Percentiles rank a stretch among this genome's conserved stretches.
phyloP scores from a whole-genome alignment of 306 rosid species.

The Echinosophora koreensis region DNA sequence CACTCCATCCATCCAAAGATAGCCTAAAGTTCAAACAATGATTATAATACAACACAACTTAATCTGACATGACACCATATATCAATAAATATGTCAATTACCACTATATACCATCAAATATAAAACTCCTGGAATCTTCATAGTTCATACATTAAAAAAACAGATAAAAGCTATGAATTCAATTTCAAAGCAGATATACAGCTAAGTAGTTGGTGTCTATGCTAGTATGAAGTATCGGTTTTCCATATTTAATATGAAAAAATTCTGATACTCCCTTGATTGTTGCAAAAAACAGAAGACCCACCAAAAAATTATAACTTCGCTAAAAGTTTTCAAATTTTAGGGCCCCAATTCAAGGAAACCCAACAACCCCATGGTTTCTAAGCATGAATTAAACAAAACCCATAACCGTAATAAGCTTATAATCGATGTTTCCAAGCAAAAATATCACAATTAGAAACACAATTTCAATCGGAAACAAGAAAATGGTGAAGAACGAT shows the following conservation, averaged over 20 bases:
- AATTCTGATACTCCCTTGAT: background rate
- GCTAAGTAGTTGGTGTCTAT: background rate
- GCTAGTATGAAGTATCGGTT: background rate
- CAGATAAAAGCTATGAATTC: slow-evolving; percentile 7
- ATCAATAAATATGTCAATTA: background rate
- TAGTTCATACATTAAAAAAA: background rate
- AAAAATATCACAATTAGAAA: slow-evolving; percentile 28
- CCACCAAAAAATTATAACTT: background rate
- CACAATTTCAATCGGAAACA: background rate
- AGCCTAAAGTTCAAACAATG: slow-evolving; percentile 2
- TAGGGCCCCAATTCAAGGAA: slow-evolving; percentile 32
- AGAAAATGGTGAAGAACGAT: background rate
- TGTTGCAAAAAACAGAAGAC: background rate
- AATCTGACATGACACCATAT: background rate
- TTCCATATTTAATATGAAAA: background rate
- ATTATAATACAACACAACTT: background rate
- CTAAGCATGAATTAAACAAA: slow-evolving; percentile 8
- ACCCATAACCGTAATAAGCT: background rate
- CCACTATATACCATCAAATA: background rate
- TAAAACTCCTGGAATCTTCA: background rate
- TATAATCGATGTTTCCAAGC: slow-evolving; percentile 1
- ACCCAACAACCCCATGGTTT: slow-evolving; percentile 6
- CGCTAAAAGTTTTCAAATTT: background rate
- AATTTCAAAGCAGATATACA: background rate
- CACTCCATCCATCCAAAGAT: no score